Conservation (phyloP, 169 alveolate species). For the Plasmodium knowlesi region DNA sequence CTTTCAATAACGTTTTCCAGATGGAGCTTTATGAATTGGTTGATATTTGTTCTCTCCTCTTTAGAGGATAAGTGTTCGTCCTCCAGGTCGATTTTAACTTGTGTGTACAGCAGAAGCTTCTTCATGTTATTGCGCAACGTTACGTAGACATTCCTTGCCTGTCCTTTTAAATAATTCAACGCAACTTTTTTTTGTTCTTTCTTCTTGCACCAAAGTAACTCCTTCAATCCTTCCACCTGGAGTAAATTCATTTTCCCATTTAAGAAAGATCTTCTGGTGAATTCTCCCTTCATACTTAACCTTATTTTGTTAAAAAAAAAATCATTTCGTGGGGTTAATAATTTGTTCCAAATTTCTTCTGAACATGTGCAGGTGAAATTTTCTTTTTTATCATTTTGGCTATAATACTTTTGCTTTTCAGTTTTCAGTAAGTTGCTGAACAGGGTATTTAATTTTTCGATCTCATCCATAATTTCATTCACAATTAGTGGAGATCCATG, state of each 20-base stretch:
- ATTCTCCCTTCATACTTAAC: constrained; percentile 83
- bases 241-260: constrained; percentile 78
- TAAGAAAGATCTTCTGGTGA: constrained; percentile 83
- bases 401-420: constrained; percentile 34
- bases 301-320: constrained; percentile 59
- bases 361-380: neutral
- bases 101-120: constrained; percentile 12
- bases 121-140: constrained; percentile 6
- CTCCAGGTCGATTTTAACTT: constrained; percentile 45
- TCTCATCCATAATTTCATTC: constrained; percentile 72
- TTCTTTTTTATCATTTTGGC: constrained; percentile 13
- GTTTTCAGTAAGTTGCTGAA: constrained; percentile 11
- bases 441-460: constrained; percentile 8
- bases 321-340: neutral
- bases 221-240: constrained; percentile 74
- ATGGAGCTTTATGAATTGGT: neutral
- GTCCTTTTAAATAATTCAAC: constrained; percentile 43
- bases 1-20: neutral
- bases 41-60: constrained; percentile 1
- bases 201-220: constrained; percentile 30
- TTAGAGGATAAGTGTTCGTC: constrained; percentile 19
- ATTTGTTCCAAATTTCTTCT: neutral
- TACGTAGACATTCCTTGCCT: constrained; percentile 21
- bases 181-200: constrained; percentile 42
- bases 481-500: constrained; percentile 83